Base-by-base conservation (phyloP, 73 alveolate genomes). In the Paramecium bursaria region DNA sequence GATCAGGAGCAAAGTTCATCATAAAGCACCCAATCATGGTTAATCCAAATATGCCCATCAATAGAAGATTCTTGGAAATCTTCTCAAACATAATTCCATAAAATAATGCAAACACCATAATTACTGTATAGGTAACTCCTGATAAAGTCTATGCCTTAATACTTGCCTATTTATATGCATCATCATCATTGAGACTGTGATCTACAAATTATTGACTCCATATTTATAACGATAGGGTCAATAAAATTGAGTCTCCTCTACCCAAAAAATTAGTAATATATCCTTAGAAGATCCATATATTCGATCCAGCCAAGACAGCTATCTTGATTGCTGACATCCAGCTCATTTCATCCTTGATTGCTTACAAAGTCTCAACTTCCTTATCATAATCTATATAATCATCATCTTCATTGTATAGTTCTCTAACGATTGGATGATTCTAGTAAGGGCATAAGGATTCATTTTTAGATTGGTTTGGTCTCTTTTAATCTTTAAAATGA, bases 11-110 rank as follows among this genome's bases (percentile, higher is more conserved):
- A 42, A 61, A 48, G 23, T 53, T 47, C 89, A 79, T 79, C 53
- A 79, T 49, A 22, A 79, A 79, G 15, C 89, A 79, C n/a, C 89
- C 89, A 11, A 54, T 25, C 89, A 79, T 79, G 3, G 89, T 79
- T 23, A 79, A 54, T 27, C 67, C 67, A 79, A 79, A 79, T 82
- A 79, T 79, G 3, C 47, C 54, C 3, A 79, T 19, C 3, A 53
- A 73, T 17, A 73, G 29, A 10, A 31, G 17, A 30, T 79, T 53
- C 35, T 79, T 79, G 23, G 89, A 79, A 11, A 73, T 50, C 14
- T 53, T 79, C 27, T 79, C 89, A 50, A 79, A 53, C 19, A 79
- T 39, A 23, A 79, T 33, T 15, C 89, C 89, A 55, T 79, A 79
- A 19, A 54, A 30, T 3, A 79, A 29, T 0, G 85, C 76, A 9